Base-by-base conservation (phyloP, 2,329 filamentous ascomycete species). In the Curvularia hawaiiensis region DNA sequence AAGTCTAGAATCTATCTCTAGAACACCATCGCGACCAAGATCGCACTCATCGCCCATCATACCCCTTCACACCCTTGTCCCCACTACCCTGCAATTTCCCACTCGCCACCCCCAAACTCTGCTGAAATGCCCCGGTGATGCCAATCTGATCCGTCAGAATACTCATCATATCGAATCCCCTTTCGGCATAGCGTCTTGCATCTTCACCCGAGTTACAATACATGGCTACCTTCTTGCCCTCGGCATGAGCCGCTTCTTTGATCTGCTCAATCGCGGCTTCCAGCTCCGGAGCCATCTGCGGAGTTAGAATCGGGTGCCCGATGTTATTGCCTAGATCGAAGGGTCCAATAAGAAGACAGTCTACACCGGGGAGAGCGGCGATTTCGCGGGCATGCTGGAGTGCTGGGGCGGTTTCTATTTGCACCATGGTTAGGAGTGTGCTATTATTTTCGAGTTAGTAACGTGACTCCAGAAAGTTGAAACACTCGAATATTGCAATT, bases 271-370 rank as follows among this genome's bases (percentile, higher is more conserved):
- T 84, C 1, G 84, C 84, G 9, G 77, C 72, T 35, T 80, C 78
- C 46, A 85, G 66, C 59, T 85, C 81, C 2, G 78, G 77, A 44
- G 81, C 78, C 72, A 84, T 82, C 3, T 77, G 76, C 2, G 22
- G 8, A n/a, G 75, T 73, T 2, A 82, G 58, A 14, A 85, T 81
- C 0, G 83, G 82, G 52, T 82, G 77, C 3, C 83, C 83, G 49
- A 85, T 84, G 51, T 83, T 84, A 65, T 85, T 86, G 22, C 84
- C 84, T 0, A 85, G 73, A 71, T 85, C 83, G 70, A 81, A 84
- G 2, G 83, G 83, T 0, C 83, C 83, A 51, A 85, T 78, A 26
- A 85, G 77, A 5, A 85, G 70, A 24, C 82, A 80, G 57, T 85
- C 82, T 8, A 85, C 79, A 2, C 83, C 83, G 2, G 79, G 78